Evolutionary conservation across 495 filamentous ascomycete genomes (phyloP).

Genomic region (Acidiella bohemica): DNA sequence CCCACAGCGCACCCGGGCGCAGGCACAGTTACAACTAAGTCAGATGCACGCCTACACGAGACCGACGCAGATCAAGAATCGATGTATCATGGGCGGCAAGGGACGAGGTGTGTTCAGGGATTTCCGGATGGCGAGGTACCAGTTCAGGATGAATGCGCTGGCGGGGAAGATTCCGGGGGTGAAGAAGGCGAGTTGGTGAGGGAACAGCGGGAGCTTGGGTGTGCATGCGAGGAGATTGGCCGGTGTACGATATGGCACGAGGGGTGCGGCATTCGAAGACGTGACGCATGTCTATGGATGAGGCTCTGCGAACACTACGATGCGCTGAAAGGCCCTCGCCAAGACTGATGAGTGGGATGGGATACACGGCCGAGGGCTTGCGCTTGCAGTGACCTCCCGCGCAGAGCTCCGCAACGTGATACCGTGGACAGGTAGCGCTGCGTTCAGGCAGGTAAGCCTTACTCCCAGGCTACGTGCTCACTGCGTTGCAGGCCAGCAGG

Average conservation of each 20-base stretch:
- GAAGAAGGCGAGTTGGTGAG: conserved; percentile 88
- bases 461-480: too few species aligned
- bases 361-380: too few species aligned
- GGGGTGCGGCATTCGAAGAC: too few species aligned
- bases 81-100: conserved; percentile 80
- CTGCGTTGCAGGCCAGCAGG: too few species aligned
- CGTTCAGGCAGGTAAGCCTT: too few species aligned
- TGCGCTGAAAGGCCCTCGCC: too few species aligned
- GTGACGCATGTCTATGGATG: too few species aligned
- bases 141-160: conserved; percentile 80
- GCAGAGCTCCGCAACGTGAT: too few species aligned
- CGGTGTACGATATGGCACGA: not conserved
- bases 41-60: conserved; percentile 93
- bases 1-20: conserved; percentile 62
- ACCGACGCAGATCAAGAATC: conserved; percentile 81
- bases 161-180: conserved; percentile 85
- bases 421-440: too few species aligned
- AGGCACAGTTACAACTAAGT: conserved; percentile 81
- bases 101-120: conserved; percentile 73
- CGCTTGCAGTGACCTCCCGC: too few species aligned
- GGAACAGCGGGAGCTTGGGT: not conserved
- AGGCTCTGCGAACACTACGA: too few species aligned
- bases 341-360: too few species aligned
- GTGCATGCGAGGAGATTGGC: not conserved
- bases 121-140: conserved; percentile 84